Base-by-base conservation (phyloP, 352 stramenopile species). In the Globisporangium polare region DNA sequence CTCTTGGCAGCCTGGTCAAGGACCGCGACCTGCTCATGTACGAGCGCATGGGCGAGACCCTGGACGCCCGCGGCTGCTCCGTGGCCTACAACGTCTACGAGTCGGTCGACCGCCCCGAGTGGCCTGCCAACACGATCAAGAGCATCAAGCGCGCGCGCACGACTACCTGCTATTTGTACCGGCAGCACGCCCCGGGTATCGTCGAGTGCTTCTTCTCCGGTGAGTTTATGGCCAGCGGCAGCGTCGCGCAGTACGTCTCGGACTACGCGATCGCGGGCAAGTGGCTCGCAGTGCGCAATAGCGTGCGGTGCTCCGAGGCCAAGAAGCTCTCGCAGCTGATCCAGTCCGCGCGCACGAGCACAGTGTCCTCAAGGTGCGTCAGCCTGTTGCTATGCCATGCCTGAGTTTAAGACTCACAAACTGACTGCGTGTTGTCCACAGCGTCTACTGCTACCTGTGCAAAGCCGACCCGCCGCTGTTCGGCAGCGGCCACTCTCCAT, bases 1-100 rank as follows among this genome's bases (percentile, higher is more conserved):
- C 64, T 12, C 54, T 69, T 10, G 65, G 69, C 0, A 35, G 55
- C 10, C 59, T 84, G 2, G 47, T 65, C 6, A 69, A 65, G 47
- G 72, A 84, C 43, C 75, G 73, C 3, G 75, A 81, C 20, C 58
- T 81, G 29, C 76, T 74, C 60, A 79, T 71, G 63, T 81, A 78
- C 27, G 75, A 84, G 62, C 78, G 78, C 57, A 71, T 73, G 62
- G 73, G 73, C 10, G 51, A 75, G 7, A 66, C 79, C 1, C 57
- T 58, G 0, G 69, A 79, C 12, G 66, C 67, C 0, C 53, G 59
- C 0, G 70, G 68, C 7, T 69, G 66, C 17, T 60, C 67, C 0
- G 71, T 81, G 58, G 75, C 62, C 2, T 84, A 78, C 52, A 68
- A 77, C 26, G 51, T 77, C 51, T 68, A 81, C 65, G 68, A 81